These are phyloP conservation scores for Fusarium sambucinum DNA, from an alignment of 2,329 filamentous ascomycete genomes.

Conservation along the genomic window DNA sequence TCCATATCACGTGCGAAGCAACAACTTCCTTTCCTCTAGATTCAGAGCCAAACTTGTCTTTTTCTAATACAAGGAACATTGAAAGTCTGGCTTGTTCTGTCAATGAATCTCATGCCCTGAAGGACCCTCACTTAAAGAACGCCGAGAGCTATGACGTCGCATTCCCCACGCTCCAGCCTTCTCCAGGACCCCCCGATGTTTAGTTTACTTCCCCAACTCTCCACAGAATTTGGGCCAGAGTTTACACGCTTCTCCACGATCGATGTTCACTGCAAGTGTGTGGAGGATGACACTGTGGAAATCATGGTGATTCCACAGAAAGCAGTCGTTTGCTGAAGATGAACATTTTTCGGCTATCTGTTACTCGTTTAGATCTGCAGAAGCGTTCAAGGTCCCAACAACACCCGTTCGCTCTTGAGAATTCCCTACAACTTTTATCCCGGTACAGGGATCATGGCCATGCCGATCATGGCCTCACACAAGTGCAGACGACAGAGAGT, in stretches of 20 bases:
- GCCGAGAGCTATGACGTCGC: constrained; percentile 42
- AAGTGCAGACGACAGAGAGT: constrained; percentile 10
- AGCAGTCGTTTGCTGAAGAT: neutral
- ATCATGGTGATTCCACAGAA: neutral
- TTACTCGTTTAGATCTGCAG: neutral
- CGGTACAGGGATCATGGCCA: constrained; percentile 20
- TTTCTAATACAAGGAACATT: neutral
- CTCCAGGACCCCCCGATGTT: constrained; percentile 19
- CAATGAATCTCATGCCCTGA: constrained; percentile 27
- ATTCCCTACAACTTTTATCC: constrained; percentile 5
- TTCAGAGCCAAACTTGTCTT: neutral
- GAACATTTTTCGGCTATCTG: neutral
- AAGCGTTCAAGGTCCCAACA: neutral
- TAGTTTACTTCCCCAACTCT: constrained; percentile 29
- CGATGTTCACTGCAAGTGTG: neutral
- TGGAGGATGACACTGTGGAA: neutral
- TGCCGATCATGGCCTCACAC: constrained; percentile 6
- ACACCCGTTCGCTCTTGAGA: neutral
- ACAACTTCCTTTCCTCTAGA: constrained; percentile 2
- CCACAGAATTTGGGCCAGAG: constrained; percentile 16
- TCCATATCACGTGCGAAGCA: constrained; percentile 6
- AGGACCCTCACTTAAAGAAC: constrained; percentile 3
- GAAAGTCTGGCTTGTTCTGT: neutral
- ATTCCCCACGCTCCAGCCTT: constrained; percentile 40
- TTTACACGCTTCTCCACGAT: constrained; percentile 16